These are phyloP conservation scores for Xylaria digitata DNA, from an alignment of 2,329 filamentous ascomycete genomes.

Conservation along the genomic window DNA sequence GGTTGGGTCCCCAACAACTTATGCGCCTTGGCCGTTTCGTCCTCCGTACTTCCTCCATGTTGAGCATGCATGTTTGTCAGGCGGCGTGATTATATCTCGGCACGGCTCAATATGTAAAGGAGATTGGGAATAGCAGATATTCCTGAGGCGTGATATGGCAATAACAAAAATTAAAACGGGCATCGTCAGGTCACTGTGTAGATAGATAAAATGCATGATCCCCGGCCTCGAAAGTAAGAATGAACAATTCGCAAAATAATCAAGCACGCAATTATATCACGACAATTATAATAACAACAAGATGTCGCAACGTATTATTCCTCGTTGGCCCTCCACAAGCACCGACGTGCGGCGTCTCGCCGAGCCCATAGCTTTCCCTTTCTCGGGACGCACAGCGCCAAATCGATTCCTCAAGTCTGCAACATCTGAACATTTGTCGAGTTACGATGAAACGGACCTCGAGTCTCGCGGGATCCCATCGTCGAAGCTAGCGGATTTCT, in stretches of 20 bases:
- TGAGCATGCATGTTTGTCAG: slow-evolving; percentile 1
- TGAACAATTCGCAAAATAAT: not conserved
- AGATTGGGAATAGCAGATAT: not conserved
- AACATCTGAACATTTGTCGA: slow-evolving; percentile 69
- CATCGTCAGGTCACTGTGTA: not conserved
- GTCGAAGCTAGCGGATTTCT: slow-evolving; percentile 56
- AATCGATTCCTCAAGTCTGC: slow-evolving; percentile 71
- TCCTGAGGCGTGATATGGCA: not conserved
- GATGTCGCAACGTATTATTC: slow-evolving; percentile 21
- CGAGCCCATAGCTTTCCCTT: slow-evolving; percentile 49
- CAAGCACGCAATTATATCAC: not conserved
- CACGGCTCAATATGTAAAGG: not conserved
- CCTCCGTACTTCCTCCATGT: not conserved
- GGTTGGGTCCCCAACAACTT: not conserved
- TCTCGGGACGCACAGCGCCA: slow-evolving; percentile 61
- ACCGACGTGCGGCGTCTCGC: slow-evolving; percentile 15
- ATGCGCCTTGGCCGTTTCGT: not conserved
- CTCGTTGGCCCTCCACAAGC: slow-evolving; percentile 30
- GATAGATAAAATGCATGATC: slow-evolving; percentile 13
- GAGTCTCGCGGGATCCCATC: slow-evolving; percentile 54
- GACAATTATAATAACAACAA: slow-evolving; percentile 1
- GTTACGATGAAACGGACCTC: slow-evolving; percentile 64
- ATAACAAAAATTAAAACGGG: no score
- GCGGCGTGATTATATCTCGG: slow-evolving; percentile 5
- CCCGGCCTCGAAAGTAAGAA: not conserved